Base-by-base conservation (phyloP, 2,329 filamentous ascomycete species). In the Aspergillus sp. region DNA sequence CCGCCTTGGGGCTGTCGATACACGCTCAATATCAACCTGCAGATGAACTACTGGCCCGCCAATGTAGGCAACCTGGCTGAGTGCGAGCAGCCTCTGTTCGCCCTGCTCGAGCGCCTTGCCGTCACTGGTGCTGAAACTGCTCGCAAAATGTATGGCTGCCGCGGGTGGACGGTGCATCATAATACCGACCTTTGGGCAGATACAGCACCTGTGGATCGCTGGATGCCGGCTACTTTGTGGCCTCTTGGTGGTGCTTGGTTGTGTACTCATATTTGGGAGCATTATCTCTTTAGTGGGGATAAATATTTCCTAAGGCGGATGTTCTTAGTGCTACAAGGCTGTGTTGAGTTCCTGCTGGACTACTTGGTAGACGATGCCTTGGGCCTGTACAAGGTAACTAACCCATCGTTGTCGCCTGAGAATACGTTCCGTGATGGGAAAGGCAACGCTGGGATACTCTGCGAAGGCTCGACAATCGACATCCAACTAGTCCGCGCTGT, bases 21-120 rank as follows among this genome's bases (percentile, higher is more conserved):
- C 55, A 83, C 84, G 34, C 73, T 78, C 34, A 82, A 86, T 58
- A 84, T 86, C 62, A 86, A 86, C 54, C 57, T 85, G 0, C 80
- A 86, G 60, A 86, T 85, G 83, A 86, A 85, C 57, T 80, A 85
- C 61, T 86, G 84, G 83, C 73, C 71, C 0, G 77, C 78, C 1
- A 80, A 83, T 30, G 80, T 83, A 52, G 83, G 81, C 0, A 73
- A 81, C 0, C 75, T 81, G 52, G 77, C 34, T 0, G 75, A 77
- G 12, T 75, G 70, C 0, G 70, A 77, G 11, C 56, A 70, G 1
- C 77, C 79, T 0, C 56, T 82, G 0, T 75, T 80, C 18, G 70
- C 74, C 15, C 66, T 78, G 1, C 64, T 80, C n/a, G 72, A 78
- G 17, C 68, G 69, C 3, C 69, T 75, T 60, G 61, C 66, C 59